Percentiles rank a stretch among this genome's conserved stretches.
phyloP scores from a whole-genome alignment of 1,139 yeast genomes.

The Yamadazyma sp. region DNA sequence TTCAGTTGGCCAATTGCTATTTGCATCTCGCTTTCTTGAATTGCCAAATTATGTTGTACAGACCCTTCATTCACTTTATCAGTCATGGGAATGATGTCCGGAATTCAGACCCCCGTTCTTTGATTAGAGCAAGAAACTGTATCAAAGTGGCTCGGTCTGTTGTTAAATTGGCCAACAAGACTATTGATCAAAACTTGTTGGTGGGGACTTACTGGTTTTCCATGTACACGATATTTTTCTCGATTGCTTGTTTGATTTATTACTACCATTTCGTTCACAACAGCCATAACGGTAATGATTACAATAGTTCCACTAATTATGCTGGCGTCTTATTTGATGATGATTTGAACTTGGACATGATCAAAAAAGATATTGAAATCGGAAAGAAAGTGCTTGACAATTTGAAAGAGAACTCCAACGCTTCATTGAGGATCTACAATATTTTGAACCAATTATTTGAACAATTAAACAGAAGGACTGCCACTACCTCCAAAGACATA shows the following conservation, averaged over 20 bases:
- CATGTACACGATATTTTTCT: slow-evolving; percentile 86
- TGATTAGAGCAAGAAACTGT: slow-evolving; percentile 79
- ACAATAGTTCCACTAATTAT: slow-evolving; percentile 35
- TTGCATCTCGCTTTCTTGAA: slow-evolving; percentile 79
- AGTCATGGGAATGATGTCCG: slow-evolving; percentile 44
- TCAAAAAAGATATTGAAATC: slow-evolving; percentile 74
- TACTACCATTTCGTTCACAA: slow-evolving; percentile 73
- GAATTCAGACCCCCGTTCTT: slow-evolving; percentile 46
- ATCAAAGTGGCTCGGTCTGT: slow-evolving; percentile 83
- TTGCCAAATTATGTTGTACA: slow-evolving; percentile 79
- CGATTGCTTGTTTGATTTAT: slow-evolving; percentile 84
- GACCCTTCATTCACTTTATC: slow-evolving; percentile 89
- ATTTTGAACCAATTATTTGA: slow-evolving; percentile 79
- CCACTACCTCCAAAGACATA: slow-evolving; percentile 36
- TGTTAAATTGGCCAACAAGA: slow-evolving; percentile 78
- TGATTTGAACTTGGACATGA: slow-evolving; percentile 63
- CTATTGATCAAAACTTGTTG: slow-evolving; percentile 71
- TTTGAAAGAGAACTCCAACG: slow-evolving; percentile 70
- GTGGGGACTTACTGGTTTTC: slow-evolving; percentile 94
- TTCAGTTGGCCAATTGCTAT: slow-evolving; percentile 71
- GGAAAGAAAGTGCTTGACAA: slow-evolving; percentile 75
- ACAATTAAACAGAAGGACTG: slow-evolving; percentile 70
- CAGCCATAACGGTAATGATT: slow-evolving; percentile 21
- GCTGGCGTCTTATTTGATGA: slow-evolving; percentile 56
- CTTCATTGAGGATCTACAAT: slow-evolving; percentile 79